phyloP scores from a whole-genome alignment of 78 protist species.

The Dictyostelium capitatum region DNA sequence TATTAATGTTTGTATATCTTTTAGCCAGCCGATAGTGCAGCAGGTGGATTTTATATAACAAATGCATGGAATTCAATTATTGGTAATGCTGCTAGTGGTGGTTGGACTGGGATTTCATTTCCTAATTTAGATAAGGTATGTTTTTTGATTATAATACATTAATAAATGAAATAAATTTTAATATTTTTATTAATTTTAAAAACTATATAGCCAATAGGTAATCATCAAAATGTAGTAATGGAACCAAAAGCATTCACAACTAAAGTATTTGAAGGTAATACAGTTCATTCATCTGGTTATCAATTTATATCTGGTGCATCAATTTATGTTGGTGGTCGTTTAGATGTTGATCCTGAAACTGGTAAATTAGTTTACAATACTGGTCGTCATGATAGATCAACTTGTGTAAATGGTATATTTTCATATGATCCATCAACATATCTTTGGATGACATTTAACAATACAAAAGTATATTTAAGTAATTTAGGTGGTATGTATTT shows the following conservation, averaged over 20 bases:
- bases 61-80: slow-evolving; percentile 84
- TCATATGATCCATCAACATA: not conserved
- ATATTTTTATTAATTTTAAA: not conserved
- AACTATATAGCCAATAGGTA: slow-evolving; percentile 65
- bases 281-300: slow-evolving; percentile 80
- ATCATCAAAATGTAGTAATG: not conserved
- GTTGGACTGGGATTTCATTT: slow-evolving; percentile 85
- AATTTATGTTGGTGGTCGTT: slow-evolving; percentile 79
- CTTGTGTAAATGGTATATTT: slow-evolving; percentile 15
- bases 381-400: slow-evolving; percentile 47
- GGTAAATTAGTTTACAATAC: slow-evolving; percentile 20
- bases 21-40: slow-evolving; percentile 85
- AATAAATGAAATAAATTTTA: not conserved
- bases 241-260: slow-evolving; percentile 60
- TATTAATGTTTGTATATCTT: too few species aligned
- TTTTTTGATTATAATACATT: not conserved
- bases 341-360: not conserved
- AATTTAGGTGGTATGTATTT: slow-evolving; percentile 12
- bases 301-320: slow-evolving; percentile 69
- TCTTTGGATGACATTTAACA: slow-evolving; percentile 72
- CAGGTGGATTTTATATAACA: slow-evolving; percentile 87
- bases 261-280: slow-evolving; percentile 85
- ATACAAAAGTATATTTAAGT: slow-evolving; percentile 14
- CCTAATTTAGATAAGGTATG: slow-evolving; percentile 50
- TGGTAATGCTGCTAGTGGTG: slow-evolving; percentile 76